Base-by-base conservation (phyloP, 148 eudicot species). In the Persicaria maculosa region DNA sequence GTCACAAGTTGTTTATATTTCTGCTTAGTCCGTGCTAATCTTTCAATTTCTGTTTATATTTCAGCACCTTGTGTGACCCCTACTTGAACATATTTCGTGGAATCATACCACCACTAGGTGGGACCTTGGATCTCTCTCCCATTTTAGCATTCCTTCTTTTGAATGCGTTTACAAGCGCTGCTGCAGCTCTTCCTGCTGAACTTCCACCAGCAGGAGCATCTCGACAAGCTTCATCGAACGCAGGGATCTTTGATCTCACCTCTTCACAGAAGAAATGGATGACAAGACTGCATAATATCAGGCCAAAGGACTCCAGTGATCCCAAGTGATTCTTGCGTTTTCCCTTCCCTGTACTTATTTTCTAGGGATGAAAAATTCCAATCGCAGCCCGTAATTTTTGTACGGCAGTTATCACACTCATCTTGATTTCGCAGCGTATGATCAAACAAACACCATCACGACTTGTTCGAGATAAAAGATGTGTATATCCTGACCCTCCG, bases 11-110 rank as follows among this genome's bases (percentile, higher is more conserved):
- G 31, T 25, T 31, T 31, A 1, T 31, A 12, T 58, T 58, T 19
- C 22, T 58, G 0, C 9, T 22, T 4, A 7, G 64, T 20, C 64
- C 31, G 7, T 58, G 9, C 31, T 58, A 58, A 58, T 17, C 64
- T 58, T 17, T 57, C 20, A 9, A 3, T 57, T 17, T 8, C 10
- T 57, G 7, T 12, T 8, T 36, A 17, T 36, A 36, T 6, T 65
- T 15, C 93, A 91, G 97, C 91, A 95, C 97, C 55, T n/a, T 95
- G 77, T 92, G 98, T 76, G 98, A 95, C 71, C 98, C 98, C 3
- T 95, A 95, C 88, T 82, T 92, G 86, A 95, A 92, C 88, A 86
- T 95, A 82, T 95, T 95, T 80, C 96, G 97, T 2, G 96, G 98
- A 72, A 62, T 94, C 67, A 94, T 94, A 68, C 98, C 98, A 75